Conservation (phyloP, 2,329 filamentous ascomycete species). For the Fusarium coicis region DNA sequence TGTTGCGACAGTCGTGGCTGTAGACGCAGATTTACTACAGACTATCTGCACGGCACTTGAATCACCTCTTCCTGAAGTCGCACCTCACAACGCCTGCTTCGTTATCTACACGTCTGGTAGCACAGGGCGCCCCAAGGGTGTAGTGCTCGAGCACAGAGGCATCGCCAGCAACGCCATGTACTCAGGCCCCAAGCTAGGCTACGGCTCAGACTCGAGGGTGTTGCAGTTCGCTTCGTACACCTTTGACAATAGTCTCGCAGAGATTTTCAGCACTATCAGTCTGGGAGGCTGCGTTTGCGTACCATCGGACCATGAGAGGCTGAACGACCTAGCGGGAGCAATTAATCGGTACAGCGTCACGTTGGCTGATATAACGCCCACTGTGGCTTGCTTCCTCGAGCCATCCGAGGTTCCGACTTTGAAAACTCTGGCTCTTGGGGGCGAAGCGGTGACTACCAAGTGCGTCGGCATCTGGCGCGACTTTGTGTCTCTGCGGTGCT, state of each 20-base stretch:
- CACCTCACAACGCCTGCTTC: conserved; percentile 28
- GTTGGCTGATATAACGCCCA: conserved; percentile 30
- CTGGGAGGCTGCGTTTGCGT: conserved; percentile 31
- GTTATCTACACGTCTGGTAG: conserved; percentile 38
- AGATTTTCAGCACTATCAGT: conserved; percentile 28
- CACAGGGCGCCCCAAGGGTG: conserved; percentile 29
- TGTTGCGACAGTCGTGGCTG: background rate
- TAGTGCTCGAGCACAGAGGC: conserved; percentile 28
- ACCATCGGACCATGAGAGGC: conserved; percentile 30
- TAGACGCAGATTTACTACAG: conserved; percentile 15
- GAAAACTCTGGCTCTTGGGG: conserved; percentile 26
- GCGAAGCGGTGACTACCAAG: conserved; percentile 31
- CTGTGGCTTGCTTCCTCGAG: conserved; percentile 26
- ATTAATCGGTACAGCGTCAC: conserved; percentile 25
- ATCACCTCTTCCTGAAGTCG: background rate
- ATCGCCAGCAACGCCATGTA: conserved; percentile 20
- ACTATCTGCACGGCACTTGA: background rate
- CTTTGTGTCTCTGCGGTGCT: conserved; percentile 28
- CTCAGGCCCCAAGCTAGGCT: conserved; percentile 22
- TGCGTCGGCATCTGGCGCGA: conserved; percentile 34
- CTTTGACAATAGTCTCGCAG: conserved; percentile 30
- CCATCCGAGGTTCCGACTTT: conserved; percentile 23
- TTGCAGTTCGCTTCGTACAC: conserved; percentile 37
- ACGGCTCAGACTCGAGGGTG: conserved; percentile 17
- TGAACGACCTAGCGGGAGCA: conserved; percentile 23